Base-by-base conservation (phyloP, 1,284 basidiomycete species). In the Rhodotorula sp. region DNA sequence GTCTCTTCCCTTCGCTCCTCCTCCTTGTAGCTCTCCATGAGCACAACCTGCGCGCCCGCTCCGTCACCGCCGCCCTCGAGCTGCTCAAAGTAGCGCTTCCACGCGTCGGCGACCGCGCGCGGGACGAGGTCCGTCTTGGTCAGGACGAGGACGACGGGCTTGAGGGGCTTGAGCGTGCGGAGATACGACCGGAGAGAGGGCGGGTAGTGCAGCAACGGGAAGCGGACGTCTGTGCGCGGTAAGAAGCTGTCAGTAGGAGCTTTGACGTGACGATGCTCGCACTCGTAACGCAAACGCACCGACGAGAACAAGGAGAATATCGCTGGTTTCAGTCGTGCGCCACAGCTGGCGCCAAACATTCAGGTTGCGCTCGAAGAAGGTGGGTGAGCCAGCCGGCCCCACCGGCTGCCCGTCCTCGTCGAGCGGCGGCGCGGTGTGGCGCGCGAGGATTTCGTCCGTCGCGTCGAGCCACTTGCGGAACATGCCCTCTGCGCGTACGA, bases 261-360 rank as follows among this genome's bases (percentile, higher is more conserved):
- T 8, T 59, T 34, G 34, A 34, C 34, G 34, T 34, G 34, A 34
- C 34, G 34, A 34, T 34, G 34, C 34, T n/a, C 23, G 34, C 34
- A 5, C 34, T 4, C 0, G 41, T 19, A 7, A 41, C 9, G 49
- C n/a, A 46, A 21, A 14, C 66, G 48, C 8, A 70, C 68, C 76
- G 68, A 76, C 48, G 19, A 77, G 67, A 21, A 69, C 65, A 61
- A 61, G 64, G 44, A 77, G 71, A 52, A 73, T 70, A 23, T 65
- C 65, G 34, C 64, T 67, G 7, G 86, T 89, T 78, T 80, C 79
- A 48, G 69, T 64, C 17, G 79, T 78, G 16, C 79, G 67, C 79
- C 82, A 92, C 88, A 95, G 82, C 82, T 96, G 93, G 73, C 93
- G 83, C 92, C 92, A 96, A 10, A 96, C 93, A 80, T 95, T 91